Evolutionary conservation across 1,139 yeast species (phyloP).

Genomic region (Pichia sp.): DNA sequence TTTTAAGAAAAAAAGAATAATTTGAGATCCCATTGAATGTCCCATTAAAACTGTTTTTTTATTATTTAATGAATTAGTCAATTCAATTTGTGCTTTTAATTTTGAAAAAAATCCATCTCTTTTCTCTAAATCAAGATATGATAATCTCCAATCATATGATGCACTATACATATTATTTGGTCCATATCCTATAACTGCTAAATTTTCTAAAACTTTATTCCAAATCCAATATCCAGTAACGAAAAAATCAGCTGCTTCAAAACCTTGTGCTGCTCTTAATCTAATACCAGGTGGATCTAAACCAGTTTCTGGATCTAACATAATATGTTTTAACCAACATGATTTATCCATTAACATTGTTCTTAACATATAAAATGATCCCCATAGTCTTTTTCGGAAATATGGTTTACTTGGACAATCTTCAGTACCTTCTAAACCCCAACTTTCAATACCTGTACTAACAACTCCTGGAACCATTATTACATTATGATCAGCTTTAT

Average conservation of each 20-base stretch:
- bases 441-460: slow-evolving; percentile 89
- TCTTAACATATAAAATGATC: slow-evolving; percentile 88
- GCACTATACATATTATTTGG: slow-evolving; percentile 88
- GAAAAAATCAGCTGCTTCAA: slow-evolving; percentile 94
- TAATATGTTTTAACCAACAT: slow-evolving; percentile 90
- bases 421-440: slow-evolving; percentile 70
- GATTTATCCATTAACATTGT: slow-evolving; percentile 87
- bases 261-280: slow-evolving; percentile 89
- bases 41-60: slow-evolving; percentile 76
- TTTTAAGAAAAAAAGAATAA: slow-evolving; percentile 78
- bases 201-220: slow-evolving; percentile 87
- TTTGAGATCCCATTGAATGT: slow-evolving; percentile 96
- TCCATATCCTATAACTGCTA: slow-evolving; percentile 91
- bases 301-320: slow-evolving; percentile 86
- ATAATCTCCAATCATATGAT: slow-evolving; percentile 91
- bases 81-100: slow-evolving; percentile 67
- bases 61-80: slow-evolving; percentile 44
- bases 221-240: slow-evolving; percentile 98
- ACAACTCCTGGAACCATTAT: slow-evolving; percentile 94
- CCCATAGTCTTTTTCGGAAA: slow-evolving; percentile 91
- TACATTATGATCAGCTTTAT: slow-evolving; percentile 63
- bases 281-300: slow-evolving; percentile 80
- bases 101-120: slow-evolving; percentile 81
- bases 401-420: slow-evolving; percentile 74
- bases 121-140: slow-evolving; percentile 78